These are phyloP conservation scores for Claviceps sorghi DNA, from an alignment of 2,329 filamentous ascomycete species.

Conservation along the genomic window DNA sequence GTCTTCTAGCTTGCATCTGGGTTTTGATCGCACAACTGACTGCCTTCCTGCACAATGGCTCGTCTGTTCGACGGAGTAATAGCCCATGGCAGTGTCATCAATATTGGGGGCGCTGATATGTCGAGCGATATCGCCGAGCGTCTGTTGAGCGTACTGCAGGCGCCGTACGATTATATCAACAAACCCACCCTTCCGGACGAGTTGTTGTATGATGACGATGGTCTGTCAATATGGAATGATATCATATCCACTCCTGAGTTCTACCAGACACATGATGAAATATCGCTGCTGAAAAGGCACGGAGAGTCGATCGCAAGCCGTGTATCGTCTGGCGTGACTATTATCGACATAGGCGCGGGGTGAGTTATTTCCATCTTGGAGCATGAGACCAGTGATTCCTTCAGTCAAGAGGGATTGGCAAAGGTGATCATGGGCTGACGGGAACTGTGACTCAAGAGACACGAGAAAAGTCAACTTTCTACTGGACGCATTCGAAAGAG, in stretches of 20 bases:
- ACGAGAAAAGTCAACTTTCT: slow-evolving; percentile 26
- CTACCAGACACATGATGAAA: slow-evolving; percentile 28
- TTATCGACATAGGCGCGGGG: slow-evolving; percentile 28
- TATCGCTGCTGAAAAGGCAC: slow-evolving; percentile 20
- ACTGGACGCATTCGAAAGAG: slow-evolving; percentile 20
- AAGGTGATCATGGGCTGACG: not conserved
- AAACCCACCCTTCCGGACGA: slow-evolving; percentile 24
- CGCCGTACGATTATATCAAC: slow-evolving; percentile 10
- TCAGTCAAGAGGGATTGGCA: not conserved
- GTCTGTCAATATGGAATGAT: slow-evolving; percentile 25
- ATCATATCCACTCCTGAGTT: slow-evolving; percentile 26
- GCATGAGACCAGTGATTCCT: not conserved
- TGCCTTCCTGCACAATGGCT: not conserved
- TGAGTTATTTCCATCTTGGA: slow-evolving; percentile 13
- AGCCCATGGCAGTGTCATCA: slow-evolving; percentile 19
- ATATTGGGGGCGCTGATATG: slow-evolving; percentile 25
- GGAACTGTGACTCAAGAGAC: slow-evolving; percentile 15
- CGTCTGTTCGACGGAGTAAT: not conserved
- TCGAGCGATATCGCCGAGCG: slow-evolving; percentile 14
- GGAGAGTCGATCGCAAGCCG: slow-evolving; percentile 20
- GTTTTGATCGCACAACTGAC: not conserved
- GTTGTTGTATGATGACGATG: slow-evolving; percentile 24
- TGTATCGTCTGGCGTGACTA: slow-evolving; percentile 17
- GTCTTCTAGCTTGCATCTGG: not conserved
- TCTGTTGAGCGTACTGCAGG: slow-evolving; percentile 14